Conservation (phyloP, 257 asterid genomes). For the Solanum pennellii region DNA sequence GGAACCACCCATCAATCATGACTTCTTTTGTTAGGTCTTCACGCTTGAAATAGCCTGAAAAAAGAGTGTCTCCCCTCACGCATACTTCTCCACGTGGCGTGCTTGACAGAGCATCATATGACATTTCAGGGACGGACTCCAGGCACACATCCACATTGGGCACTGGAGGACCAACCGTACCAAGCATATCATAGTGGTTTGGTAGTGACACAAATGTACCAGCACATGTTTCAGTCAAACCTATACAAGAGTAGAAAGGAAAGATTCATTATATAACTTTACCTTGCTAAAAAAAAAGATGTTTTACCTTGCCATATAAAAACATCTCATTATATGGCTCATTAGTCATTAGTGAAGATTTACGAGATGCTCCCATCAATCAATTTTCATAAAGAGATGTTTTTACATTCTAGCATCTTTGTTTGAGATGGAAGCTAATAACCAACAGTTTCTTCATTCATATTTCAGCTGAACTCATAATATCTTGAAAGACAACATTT, state of each 20-base stretch:
- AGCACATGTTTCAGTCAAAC: conserved; percentile 93
- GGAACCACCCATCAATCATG: conserved; percentile 86
- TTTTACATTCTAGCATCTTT: neutral
- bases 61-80: conserved; percentile 65
- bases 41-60: conserved; percentile 83
- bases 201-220: conserved; percentile 90
- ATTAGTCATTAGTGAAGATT: neutral
- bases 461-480: neutral
- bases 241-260: conserved; percentile 24
- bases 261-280: neutral
- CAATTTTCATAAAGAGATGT: neutral
- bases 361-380: neutral
- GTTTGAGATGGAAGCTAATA: neutral
- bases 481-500: neutral
- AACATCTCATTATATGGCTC: neutral
- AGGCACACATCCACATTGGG: conserved; percentile 92
- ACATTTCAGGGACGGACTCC: conserved; percentile 98
- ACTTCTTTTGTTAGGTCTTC: conserved; percentile 94
- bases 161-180: conserved; percentile 95
- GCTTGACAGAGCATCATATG: conserved; percentile 74
- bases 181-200: conserved; percentile 59
- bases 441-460: neutral
- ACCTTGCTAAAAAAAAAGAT: too few species aligned
- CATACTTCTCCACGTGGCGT: conserved; percentile 94
- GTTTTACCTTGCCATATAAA: too few species aligned